A percentile compares a stretch with the other conserved stretches of the same genome.
phyloP scores from a whole-genome alignment of 495 filamentous ascomycete species.

The Articulospora tetracladia region DNA sequence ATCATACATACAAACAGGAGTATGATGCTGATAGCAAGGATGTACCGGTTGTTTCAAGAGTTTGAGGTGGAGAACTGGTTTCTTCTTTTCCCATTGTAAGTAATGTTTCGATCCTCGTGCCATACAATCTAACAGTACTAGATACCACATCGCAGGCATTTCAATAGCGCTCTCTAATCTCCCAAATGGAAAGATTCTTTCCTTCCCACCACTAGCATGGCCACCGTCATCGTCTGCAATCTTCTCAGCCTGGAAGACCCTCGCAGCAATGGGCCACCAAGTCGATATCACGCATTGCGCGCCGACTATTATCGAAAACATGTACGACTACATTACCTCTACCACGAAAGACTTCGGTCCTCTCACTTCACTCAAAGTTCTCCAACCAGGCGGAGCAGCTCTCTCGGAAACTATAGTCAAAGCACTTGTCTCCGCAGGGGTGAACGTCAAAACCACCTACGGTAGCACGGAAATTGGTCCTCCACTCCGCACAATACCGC shows the following conservation, averaged over 20 bases:
- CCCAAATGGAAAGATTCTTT: slow-evolving; percentile 26
- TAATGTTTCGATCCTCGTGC: not conserved
- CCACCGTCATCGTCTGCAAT: slow-evolving; percentile 21
- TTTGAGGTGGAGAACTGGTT: slow-evolving; percentile 26
- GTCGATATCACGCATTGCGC: slow-evolving; percentile 25
- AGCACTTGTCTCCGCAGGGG: slow-evolving; percentile 14
- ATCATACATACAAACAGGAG: slow-evolving; percentile 27
- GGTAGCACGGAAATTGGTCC: slow-evolving; percentile 27
- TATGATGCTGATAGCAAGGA: slow-evolving; percentile 28
- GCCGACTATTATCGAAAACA: slow-evolving; percentile 25
- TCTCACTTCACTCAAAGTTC: slow-evolving; percentile 20
- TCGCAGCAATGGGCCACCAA: slow-evolving; percentile 19
- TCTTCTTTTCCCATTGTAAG: slow-evolving; percentile 26
- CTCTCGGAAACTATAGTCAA: slow-evolving; percentile 20
- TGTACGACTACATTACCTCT: slow-evolving; percentile 22
- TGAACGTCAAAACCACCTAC: slow-evolving; percentile 27
- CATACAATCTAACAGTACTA: slow-evolving; percentile 4
- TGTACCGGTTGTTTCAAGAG: slow-evolving; percentile 26
- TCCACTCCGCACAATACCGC: slow-evolving; percentile 24
- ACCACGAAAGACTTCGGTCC: slow-evolving; percentile 22
- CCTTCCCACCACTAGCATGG: slow-evolving; percentile 22
- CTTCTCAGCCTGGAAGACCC: slow-evolving; percentile 21
- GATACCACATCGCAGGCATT: slow-evolving; percentile 28
- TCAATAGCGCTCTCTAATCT: slow-evolving; percentile 24
- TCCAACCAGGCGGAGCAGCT: slow-evolving; percentile 25